Percentiles rank a stretch among this genome's conserved stretches.
Evolutionary conservation across 2,329 filamentous ascomycete genomes (phyloP).

Genomic region (Conoideocrella luteorostrata): DNA sequence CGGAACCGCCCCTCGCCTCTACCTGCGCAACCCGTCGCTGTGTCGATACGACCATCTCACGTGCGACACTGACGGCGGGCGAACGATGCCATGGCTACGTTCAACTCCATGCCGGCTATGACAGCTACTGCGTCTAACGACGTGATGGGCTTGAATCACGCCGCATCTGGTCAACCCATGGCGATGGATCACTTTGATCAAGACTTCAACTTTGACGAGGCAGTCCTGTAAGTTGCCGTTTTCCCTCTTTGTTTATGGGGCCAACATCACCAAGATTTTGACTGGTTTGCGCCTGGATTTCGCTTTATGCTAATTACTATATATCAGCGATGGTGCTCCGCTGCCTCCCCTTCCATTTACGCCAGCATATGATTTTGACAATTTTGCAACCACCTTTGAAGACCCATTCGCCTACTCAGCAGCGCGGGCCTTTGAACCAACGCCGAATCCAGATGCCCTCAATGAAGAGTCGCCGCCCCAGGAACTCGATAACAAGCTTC

Average conservation of each 20-base stretch:
- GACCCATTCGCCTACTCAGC: slow-evolving; percentile 58
- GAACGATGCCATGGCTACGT: slow-evolving; percentile 50
- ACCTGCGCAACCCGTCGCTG: slow-evolving; percentile 1
- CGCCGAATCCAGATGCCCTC: slow-evolving; percentile 36
- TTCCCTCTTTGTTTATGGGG: neutral
- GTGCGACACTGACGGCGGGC: slow-evolving; percentile 24
- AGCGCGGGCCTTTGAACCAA: slow-evolving; percentile 39
- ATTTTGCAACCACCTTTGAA: slow-evolving; percentile 56
- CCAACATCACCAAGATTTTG: too few relatives aligned
- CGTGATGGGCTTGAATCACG: slow-evolving; percentile 39
- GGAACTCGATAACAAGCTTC: slow-evolving; percentile 61
- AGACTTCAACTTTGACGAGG: slow-evolving; percentile 49
- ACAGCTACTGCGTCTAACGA: slow-evolving; percentile 38
- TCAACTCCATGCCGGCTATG: slow-evolving; percentile 50
- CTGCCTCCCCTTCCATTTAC: slow-evolving; percentile 44
- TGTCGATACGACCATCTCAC: slow-evolving; percentile 3
- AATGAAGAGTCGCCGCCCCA: slow-evolving; percentile 44
- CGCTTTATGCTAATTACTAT: slow-evolving; percentile 3
- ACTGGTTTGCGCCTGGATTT: too few relatives aligned
- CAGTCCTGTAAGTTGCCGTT: slow-evolving; percentile 43
- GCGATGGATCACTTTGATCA: slow-evolving; percentile 46
- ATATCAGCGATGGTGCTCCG: slow-evolving; percentile 25
- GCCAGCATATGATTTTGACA: slow-evolving; percentile 54
- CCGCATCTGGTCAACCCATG: slow-evolving; percentile 28
- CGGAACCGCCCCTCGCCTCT: neutral